Percentiles rank a stretch among this genome's conserved stretches.
Evolutionary conservation across 73 alveolate species (phyloP).

Genomic region (Tetrahymena thermophila): DNA sequence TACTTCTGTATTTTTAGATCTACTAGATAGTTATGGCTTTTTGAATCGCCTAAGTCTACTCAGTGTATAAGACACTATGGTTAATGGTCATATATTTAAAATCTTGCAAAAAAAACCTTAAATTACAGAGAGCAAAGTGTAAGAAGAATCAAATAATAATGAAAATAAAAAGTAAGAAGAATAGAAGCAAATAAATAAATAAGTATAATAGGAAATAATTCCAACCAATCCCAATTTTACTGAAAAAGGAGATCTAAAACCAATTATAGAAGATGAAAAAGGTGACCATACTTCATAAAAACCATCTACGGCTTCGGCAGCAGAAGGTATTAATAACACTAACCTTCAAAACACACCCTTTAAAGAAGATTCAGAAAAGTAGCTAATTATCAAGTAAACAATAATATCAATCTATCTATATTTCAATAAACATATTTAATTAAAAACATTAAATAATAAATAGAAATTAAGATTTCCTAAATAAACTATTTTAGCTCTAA

Average conservation of each 20-base stretch:
- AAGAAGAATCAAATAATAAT: neutral
- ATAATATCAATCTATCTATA: no score
- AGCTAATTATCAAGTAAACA: neutral
- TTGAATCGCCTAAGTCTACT: neutral
- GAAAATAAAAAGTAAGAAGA: neutral
- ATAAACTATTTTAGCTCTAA: no score
- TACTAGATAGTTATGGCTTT: neutral
- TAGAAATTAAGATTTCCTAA: no score
- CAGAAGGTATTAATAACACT: neutral
- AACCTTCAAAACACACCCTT: neutral
- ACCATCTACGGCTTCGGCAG: neutral
- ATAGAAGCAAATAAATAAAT: neutral
- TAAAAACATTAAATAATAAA: no score
- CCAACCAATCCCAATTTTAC: neutral
- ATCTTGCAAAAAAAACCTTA: neutral
- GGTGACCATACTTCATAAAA: neutral
- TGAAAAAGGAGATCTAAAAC: neutral
- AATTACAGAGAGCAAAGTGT: neutral
- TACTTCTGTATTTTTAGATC: neutral
- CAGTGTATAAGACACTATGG: neutral
- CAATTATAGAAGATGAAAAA: neutral
- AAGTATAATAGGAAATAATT: neutral
- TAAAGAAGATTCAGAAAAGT: neutral
- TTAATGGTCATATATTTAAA: neutral
- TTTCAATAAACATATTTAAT: no score